A percentile compares a stretch with the other conserved stretches of the same genome.
Evolutionary conservation across 2,329 filamentous ascomycete genomes (phyloP).

Genomic region (Sarocladium brachiariae): DNA sequence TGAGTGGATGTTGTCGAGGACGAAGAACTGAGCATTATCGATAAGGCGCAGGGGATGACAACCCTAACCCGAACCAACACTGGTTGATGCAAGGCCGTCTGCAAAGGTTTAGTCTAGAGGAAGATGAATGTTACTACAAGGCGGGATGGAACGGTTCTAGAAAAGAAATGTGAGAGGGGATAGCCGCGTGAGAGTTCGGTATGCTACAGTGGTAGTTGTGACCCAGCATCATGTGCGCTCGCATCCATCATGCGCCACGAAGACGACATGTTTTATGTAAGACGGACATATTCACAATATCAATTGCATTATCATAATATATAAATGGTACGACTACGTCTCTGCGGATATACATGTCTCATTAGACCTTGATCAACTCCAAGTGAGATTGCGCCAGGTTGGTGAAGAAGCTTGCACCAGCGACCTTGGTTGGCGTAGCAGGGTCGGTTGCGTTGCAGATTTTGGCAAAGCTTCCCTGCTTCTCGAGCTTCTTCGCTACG

Average conservation of each 20-base stretch:
- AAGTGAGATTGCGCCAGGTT: conserved; percentile 34
- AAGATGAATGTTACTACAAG: no score
- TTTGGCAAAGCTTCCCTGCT: conserved; percentile 41
- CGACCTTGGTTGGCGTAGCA: conserved; percentile 31
- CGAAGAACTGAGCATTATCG: conserved; percentile 3
- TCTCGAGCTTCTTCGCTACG: conserved; percentile 21
- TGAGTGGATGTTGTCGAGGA: background rate
- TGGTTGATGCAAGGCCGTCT: no score
- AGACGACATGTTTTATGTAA: no score
- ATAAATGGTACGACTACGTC: no score
- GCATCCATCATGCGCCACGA: no score
- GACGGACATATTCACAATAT: no score
- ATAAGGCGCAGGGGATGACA: background rate
- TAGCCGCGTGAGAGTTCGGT: no score
- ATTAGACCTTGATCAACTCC: conserved; percentile 13
- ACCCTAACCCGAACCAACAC: background rate
- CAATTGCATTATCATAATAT: no score
- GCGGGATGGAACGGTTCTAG: background rate
- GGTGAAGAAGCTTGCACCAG: conserved; percentile 43
- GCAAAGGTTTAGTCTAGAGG: no score
- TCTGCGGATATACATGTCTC: background rate
- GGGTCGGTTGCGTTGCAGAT: conserved; percentile 39
- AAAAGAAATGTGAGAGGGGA: no score
- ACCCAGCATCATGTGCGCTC: no score
- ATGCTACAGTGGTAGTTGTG: no score